Percentiles rank a stretch among this genome's conserved stretches.
These are phyloP conservation scores for Phytopythium cucurbitacearum DNA, from an alignment of 352 stramenopile species.

Conservation along the genomic window DNA sequence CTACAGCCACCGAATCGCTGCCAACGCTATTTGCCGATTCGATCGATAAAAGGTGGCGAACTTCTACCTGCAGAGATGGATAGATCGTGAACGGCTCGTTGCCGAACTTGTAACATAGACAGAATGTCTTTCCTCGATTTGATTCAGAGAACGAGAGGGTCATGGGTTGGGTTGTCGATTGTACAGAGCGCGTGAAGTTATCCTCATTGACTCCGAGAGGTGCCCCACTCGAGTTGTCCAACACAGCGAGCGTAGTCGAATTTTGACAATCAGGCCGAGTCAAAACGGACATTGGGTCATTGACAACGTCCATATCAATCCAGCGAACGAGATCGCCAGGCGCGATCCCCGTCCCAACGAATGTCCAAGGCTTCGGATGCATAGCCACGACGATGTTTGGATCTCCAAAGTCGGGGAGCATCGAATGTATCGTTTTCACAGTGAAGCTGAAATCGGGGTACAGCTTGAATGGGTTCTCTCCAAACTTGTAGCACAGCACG, in stretches of 20 bases:
- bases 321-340: constrained; percentile 49
- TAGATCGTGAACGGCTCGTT: constrained; percentile 61
- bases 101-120: constrained; percentile 66
- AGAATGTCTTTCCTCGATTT: constrained; percentile 48
- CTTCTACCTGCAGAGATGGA: constrained; percentile 29
- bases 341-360: constrained; percentile 34
- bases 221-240: constrained; percentile 8
- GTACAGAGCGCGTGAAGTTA: constrained; percentile 34
- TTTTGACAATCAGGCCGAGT: constrained; percentile 34
- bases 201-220: constrained; percentile 28
- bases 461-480: constrained; percentile 61
- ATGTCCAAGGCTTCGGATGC: constrained; percentile 49
- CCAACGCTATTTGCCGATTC: constrained; percentile 16
- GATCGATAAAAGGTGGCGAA: constrained; percentile 38
- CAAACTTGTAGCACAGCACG: constrained; percentile 66
- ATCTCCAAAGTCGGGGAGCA: constrained; percentile 27
- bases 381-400: constrained; percentile 37
- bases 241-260: constrained; percentile 24
- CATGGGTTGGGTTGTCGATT: constrained; percentile 1
- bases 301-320: constrained; percentile 35
- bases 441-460: constrained; percentile 40
- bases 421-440: constrained; percentile 42
- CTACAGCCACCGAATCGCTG: constrained; percentile 37
- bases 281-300: constrained; percentile 17
- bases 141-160: constrained; percentile 31